phyloP scores from a whole-genome alignment of 371 early-diverging fungal genomes.

The Rhizopus stolonifer region DNA sequence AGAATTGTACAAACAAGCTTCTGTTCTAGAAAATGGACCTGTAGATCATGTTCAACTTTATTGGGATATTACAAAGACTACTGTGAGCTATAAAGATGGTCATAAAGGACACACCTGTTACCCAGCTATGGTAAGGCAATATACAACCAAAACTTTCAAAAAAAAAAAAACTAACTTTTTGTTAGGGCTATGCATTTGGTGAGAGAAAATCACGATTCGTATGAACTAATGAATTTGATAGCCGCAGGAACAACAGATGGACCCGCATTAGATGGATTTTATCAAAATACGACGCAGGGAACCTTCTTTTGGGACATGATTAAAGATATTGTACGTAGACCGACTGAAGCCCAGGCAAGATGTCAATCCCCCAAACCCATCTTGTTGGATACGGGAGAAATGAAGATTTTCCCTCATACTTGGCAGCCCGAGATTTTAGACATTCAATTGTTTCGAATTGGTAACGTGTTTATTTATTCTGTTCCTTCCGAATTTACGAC shows the following conservation, averaged over 20 bases:
- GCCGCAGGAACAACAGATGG: constrained; percentile 71
- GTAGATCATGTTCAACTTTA: constrained; percentile 42
- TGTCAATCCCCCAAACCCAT: constrained; percentile 68
- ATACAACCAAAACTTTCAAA: too few species aligned
- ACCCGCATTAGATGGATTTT: constrained; percentile 36
- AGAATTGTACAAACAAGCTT: constrained; percentile 20
- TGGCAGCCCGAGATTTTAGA: constrained; percentile 64
- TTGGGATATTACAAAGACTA: constrained; percentile 44
- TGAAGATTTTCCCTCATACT: constrained; percentile 32
- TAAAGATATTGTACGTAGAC: constrained; percentile 34
- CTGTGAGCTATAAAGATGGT: constrained; percentile 27
- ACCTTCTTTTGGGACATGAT: constrained; percentile 50
- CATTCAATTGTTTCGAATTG: constrained; percentile 52
- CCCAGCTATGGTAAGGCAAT: constrained; percentile 43
- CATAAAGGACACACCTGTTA: constrained; percentile 19
- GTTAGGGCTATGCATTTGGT: constrained; percentile 40
- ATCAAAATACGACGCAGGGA: constrained; percentile 41
- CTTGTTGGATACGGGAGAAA: constrained; percentile 62
- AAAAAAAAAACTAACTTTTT: too few species aligned
- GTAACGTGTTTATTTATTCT: constrained; percentile 56
- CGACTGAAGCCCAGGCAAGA: constrained; percentile 33
- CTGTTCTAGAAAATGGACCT: constrained; percentile 7
- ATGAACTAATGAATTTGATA: constrained; percentile 11
- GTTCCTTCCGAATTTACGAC: constrained; percentile 67
- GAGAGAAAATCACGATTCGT: background rate